These are phyloP conservation scores for Aspergillus sp. DNA, from an alignment of 2,329 filamentous ascomycete species.

Conservation along the genomic window DNA sequence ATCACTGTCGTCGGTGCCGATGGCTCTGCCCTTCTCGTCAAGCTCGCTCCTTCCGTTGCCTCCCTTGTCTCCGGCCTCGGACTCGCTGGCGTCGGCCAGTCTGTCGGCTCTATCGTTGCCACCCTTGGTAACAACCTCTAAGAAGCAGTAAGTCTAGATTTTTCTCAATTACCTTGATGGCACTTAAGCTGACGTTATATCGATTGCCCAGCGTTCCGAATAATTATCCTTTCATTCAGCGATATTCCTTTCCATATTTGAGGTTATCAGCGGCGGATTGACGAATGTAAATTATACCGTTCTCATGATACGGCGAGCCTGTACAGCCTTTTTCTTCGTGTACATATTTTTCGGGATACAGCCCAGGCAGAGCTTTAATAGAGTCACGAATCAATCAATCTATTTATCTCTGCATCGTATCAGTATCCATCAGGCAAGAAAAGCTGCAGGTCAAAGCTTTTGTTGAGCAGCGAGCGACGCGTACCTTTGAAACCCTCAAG, in stretches of 20 bases:
- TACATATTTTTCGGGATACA: slow-evolving; percentile 12
- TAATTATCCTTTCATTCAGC: not conserved
- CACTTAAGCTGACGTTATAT: not conserved
- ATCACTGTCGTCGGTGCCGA: slow-evolving; percentile 36
- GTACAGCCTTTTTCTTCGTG: slow-evolving; percentile 5
- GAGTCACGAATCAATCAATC: slow-evolving; percentile 2
- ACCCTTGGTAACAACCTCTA: slow-evolving; percentile 34
- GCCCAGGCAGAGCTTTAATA: slow-evolving; percentile 9
- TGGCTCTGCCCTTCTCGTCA: slow-evolving; percentile 34
- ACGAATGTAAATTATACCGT: slow-evolving; percentile 14
- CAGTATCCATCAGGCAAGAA: not conserved
- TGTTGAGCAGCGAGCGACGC: not conserved
- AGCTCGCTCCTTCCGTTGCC: slow-evolving; percentile 31
- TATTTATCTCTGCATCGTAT: not conserved
- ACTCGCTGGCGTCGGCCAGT: slow-evolving; percentile 12
- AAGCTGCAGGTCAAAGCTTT: no score
- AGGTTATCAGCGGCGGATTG: slow-evolving; percentile 1
- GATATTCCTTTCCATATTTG: not conserved
- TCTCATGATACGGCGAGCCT: slow-evolving; percentile 9
- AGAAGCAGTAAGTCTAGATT: slow-evolving; percentile 15
- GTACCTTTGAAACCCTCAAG: not conserved
- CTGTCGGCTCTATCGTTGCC: slow-evolving; percentile 29
- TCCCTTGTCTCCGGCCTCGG: slow-evolving; percentile 21
- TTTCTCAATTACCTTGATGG: not conserved
- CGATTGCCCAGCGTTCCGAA: not conserved